These are phyloP conservation scores for Tylopilus rubrobrunneus DNA, from an alignment of 768 basidiomycete genomes.

Conservation along the genomic window DNA sequence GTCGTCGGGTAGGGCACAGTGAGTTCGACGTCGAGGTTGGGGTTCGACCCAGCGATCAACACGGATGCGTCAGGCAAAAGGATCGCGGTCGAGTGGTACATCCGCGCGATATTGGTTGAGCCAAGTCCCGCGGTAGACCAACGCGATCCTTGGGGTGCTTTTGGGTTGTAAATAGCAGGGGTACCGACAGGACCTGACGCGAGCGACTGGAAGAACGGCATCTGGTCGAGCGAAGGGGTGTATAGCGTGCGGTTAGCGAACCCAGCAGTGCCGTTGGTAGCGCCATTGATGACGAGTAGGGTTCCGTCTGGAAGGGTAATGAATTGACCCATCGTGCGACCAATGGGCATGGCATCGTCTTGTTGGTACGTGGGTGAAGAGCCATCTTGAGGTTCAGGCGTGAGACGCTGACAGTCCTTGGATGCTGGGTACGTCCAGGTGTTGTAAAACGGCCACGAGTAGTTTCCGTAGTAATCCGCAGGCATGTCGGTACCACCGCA, in stretches of 20 bases:
- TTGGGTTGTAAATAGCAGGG: slow-evolving; percentile 84
- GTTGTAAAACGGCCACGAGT: slow-evolving; percentile 66
- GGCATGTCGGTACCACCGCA: slow-evolving; percentile 87
- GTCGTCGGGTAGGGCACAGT: slow-evolving; percentile 67
- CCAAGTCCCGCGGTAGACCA: slow-evolving; percentile 69
- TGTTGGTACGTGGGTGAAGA: slow-evolving; percentile 55
- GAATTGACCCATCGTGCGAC: slow-evolving; percentile 90
- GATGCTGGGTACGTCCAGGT: slow-evolving; percentile 72
- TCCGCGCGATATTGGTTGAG: slow-evolving; percentile 62
- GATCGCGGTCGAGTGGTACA: slow-evolving; percentile 93
- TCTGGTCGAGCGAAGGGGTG: slow-evolving; percentile 39
- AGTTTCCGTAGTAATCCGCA: slow-evolving; percentile 71
- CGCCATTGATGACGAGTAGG: slow-evolving; percentile 82
- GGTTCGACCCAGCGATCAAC: slow-evolving; percentile 89
- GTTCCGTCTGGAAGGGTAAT: slow-evolving; percentile 77
- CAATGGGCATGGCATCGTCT: slow-evolving; percentile 72
- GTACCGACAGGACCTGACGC: slow-evolving; percentile 75
- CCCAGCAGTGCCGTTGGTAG: slow-evolving; percentile 81
- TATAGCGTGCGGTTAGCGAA: slow-evolving; percentile 58
- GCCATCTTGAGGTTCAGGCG: slow-evolving; percentile 76
- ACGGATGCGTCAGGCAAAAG: slow-evolving; percentile 86
- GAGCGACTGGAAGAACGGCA: slow-evolving; percentile 71
- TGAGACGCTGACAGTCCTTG: slow-evolving; percentile 74
- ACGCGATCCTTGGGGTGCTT: slow-evolving; percentile 61
- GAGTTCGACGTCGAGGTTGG: slow-evolving; percentile 77